phyloP scores from a whole-genome alignment of 495 filamentous ascomycete genomes.

The Hyaloscypha hepaticicola region DNA sequence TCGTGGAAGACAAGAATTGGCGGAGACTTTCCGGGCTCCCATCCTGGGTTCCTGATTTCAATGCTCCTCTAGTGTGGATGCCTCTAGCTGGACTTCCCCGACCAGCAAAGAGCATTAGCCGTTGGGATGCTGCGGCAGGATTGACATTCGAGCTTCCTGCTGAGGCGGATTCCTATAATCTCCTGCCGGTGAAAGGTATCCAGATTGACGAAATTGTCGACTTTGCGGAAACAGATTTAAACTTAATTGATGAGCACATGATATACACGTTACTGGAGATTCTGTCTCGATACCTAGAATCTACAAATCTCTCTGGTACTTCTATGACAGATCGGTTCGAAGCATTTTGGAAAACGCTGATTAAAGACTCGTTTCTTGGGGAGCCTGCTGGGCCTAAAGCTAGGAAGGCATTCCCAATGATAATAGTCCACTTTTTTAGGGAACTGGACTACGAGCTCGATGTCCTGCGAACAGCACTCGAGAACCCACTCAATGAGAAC shows the following conservation, averaged over 20 bases:
- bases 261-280: neutral
- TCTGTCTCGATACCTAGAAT: neutral
- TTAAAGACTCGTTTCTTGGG: neutral
- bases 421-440: neutral
- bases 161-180: constrained; percentile 15
- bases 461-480: neutral
- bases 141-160: constrained; percentile 7
- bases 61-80: constrained; percentile 4
- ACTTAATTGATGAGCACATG: neutral
- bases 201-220: neutral
- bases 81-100: constrained; percentile 1
- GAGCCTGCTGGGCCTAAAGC: neutral
- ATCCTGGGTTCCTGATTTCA: constrained; percentile 32
- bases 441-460: neutral
- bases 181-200: neutral
- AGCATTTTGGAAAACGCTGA: neutral
- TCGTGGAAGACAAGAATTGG: constrained; percentile 19
- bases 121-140: constrained; percentile 12
- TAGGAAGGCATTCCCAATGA: neutral
- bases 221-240: neutral
- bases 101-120: neutral
- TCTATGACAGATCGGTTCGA: neutral
- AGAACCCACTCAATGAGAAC: neutral
- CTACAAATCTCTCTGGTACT: neutral
- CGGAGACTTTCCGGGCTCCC: constrained; percentile 15